Evolutionary conservation across 345 rosid genomes (phyloP).

Genomic region (Chamaenerion angustifolium): DNA sequence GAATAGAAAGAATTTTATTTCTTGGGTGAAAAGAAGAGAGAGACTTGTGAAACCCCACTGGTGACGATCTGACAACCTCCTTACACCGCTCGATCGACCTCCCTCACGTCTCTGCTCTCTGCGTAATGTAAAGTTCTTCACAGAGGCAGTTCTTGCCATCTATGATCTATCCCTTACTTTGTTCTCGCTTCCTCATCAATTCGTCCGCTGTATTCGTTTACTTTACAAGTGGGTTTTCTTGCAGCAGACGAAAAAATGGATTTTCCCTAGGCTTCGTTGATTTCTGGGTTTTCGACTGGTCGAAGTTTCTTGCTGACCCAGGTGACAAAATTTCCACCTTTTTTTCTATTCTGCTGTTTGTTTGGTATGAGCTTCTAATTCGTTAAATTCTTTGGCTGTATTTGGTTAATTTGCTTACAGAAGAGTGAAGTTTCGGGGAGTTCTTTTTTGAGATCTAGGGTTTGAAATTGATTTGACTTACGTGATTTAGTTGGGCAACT

Average conservation of each 20-base stretch:
- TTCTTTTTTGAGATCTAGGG: slow-evolving; percentile 3
- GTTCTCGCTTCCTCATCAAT: background rate
- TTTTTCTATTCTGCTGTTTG: background rate
- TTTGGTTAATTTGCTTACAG: background rate
- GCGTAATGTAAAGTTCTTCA: too few species aligned
- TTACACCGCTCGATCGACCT: too few species aligned
- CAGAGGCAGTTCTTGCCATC: too few species aligned
- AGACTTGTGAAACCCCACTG: too few species aligned
- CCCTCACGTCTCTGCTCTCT: too few species aligned
- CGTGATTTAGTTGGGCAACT: background rate
- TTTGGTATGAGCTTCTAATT: background rate
- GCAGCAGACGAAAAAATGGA: slow-evolving; percentile 1
- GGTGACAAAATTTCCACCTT: slow-evolving; percentile 7
- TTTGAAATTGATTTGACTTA: background rate
- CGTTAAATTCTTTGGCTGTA: background rate
- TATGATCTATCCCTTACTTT: too few species aligned
- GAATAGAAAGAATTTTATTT: too few species aligned
- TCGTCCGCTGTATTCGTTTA: slow-evolving; percentile 12
- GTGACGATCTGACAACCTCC: too few species aligned
- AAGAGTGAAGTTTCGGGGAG: background rate
- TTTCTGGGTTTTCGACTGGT: slow-evolving; percentile 9
- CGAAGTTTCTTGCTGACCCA: slow-evolving; percentile 10
- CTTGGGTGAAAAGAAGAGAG: too few species aligned
- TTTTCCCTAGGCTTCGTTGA: slow-evolving; percentile 1
- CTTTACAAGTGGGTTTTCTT: slow-evolving; percentile 11